These are phyloP conservation scores for Sequoia sempervirens DNA, from an alignment of 75 land plant genomes.

Conservation along the genomic window DNA sequence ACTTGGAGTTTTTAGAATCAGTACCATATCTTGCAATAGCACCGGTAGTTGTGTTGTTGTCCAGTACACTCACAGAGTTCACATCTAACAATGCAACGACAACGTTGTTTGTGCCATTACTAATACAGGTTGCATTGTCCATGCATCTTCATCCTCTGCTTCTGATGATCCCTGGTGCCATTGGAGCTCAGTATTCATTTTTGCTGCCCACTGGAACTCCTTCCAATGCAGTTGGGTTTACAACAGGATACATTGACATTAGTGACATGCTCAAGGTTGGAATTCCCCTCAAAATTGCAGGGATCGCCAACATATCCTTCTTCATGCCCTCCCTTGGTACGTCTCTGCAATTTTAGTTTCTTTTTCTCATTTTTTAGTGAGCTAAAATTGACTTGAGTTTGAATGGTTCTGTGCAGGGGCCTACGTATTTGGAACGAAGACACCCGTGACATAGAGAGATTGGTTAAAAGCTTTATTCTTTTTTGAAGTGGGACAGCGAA, in stretches of 20 bases:
- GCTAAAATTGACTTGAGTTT: background rate
- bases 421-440: background rate
- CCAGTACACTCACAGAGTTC: conserved; percentile 66
- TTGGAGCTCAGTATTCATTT: conserved; percentile 69
- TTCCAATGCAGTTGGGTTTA: conserved; percentile 70
- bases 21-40: conserved; percentile 56
- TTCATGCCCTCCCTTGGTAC: conserved; percentile 86
- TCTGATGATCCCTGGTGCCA: conserved; percentile 76
- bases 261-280: conserved; percentile 65
- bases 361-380: background rate
- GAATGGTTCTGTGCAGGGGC: background rate
- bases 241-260: conserved; percentile 57
- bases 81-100: conserved; percentile 75
- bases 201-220: conserved; percentile 78
- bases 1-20: conserved; percentile 41
- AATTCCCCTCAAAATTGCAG: conserved; percentile 51
- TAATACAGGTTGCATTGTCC: conserved; percentile 63
- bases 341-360: background rate
- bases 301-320: conserved; percentile 41
- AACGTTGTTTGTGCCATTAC: conserved; percentile 58
- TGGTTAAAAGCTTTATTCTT: too few relatives aligned
- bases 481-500: too few relatives aligned
- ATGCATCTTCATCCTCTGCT: conserved; percentile 64
- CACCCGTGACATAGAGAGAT: background rate
- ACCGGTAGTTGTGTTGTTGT: conserved; percentile 52